phyloP scores from a whole-genome alignment of 2,329 filamentous ascomycete species.

The Diaporthe aspalathi region DNA sequence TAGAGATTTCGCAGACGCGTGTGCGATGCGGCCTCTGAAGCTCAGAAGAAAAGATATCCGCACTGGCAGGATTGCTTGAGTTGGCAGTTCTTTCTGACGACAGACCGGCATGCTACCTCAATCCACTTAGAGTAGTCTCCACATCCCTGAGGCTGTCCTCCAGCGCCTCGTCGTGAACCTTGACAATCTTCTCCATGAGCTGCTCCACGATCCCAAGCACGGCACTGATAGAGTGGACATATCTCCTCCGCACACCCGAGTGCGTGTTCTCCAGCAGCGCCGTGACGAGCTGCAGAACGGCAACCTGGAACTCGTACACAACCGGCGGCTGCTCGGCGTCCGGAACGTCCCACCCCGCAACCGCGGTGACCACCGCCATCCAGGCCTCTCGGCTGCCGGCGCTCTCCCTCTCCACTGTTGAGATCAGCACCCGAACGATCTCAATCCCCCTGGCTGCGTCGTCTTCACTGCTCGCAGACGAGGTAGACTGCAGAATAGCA shows the following conservation, averaged over 20 bases:
- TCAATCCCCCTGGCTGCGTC: conserved; percentile 63
- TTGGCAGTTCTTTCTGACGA: too few species aligned
- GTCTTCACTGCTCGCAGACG: conserved; percentile 43
- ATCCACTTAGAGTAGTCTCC: conserved; percentile 41
- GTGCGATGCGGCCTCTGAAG: background rate
- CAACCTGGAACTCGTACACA: conserved; percentile 63
- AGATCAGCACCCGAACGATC: conserved; percentile 66
- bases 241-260: conserved; percentile 60
- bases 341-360: conserved; percentile 61
- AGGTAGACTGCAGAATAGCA: conserved; percentile 53
- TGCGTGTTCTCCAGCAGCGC: conserved; percentile 61
- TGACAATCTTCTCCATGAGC: conserved; percentile 48
- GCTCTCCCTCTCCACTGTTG: conserved; percentile 60
- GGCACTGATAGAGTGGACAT: conserved; percentile 62
- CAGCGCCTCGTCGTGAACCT: conserved; percentile 45
- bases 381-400: conserved; percentile 63
- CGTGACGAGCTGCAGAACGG: conserved; percentile 66
- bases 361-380: conserved; percentile 65
- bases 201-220: conserved; percentile 61
- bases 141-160: conserved; percentile 60
- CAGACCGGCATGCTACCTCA: conserved; percentile 35
- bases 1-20: background rate
- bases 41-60: background rate
- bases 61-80: background rate
- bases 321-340: conserved; percentile 41